Conservation (phyloP, 495 filamentous ascomycete genomes). For the Bombardia bombarda region DNA sequence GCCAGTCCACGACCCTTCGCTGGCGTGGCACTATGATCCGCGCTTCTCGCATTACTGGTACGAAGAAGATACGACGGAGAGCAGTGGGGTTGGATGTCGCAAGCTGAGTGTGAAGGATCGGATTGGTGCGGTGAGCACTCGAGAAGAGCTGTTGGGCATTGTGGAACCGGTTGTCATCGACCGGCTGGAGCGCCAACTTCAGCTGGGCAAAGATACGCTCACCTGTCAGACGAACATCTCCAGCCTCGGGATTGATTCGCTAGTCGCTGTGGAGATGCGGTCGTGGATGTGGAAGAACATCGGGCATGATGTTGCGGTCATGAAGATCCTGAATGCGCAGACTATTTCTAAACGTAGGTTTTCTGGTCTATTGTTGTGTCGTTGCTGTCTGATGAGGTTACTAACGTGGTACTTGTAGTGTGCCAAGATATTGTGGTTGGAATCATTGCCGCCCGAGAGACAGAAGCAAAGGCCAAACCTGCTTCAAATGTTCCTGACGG, state of each 20-base stretch:
- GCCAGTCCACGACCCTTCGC: constrained; percentile 11
- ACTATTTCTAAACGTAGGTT: constrained; percentile 22
- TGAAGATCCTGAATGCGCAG: constrained; percentile 40
- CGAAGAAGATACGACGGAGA: constrained; percentile 6
- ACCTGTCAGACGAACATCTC: constrained; percentile 15
- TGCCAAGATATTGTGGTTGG: no score
- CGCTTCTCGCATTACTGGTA: constrained; percentile 30
- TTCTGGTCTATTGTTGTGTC: background rate
- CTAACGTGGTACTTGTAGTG: no score
- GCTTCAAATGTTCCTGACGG: no score
- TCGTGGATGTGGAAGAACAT: constrained; percentile 38
- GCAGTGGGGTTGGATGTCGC: no score
- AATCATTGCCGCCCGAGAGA: no score
- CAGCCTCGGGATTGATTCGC: constrained; percentile 38
- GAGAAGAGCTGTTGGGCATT: constrained; percentile 9
- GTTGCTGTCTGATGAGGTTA: no score
- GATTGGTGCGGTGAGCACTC: constrained; percentile 10
- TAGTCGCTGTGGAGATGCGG: constrained; percentile 41
- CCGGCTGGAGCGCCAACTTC: constrained; percentile 23
- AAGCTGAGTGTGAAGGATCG: constrained; percentile 16
- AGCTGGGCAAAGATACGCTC: constrained; percentile 19
- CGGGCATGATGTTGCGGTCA: constrained; percentile 38
- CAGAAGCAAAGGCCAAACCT: no score
- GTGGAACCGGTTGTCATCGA: constrained; percentile 18
- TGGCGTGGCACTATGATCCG: constrained; percentile 33